Evolutionary conservation across 805 yeast species (phyloP).

Genomic region (Groenewaldozyma tartarivorans): DNA sequence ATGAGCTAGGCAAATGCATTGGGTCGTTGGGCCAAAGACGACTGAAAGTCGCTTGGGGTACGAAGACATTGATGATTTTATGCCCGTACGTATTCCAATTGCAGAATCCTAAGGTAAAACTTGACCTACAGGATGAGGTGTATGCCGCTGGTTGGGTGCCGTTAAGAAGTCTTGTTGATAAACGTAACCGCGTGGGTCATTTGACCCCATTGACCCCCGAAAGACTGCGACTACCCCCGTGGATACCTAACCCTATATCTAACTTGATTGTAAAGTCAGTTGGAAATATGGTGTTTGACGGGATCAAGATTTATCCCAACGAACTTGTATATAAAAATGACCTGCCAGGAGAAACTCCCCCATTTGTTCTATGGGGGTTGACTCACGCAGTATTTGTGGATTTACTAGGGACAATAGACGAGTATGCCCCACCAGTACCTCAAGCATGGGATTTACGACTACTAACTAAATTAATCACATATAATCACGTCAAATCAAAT

Average conservation of each 20-base stretch:
- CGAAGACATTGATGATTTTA: conserved; percentile 24
- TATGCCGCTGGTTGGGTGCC: conserved; percentile 31
- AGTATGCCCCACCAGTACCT: not conserved
- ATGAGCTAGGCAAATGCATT: conserved; percentile 19
- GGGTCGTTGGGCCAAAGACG: conserved; percentile 29
- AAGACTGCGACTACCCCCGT: conserved; percentile 14
- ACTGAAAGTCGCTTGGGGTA: conserved; percentile 27
- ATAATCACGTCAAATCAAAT: not conserved
- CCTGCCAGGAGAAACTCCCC: conserved; percentile 11
- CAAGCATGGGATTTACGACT: not conserved
- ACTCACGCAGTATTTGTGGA: conserved; percentile 28
- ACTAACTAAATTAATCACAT: not conserved
- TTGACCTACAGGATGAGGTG: conserved; percentile 28
- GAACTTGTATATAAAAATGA: conserved; percentile 4
- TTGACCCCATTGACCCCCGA: conserved; percentile 16
- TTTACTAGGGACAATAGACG: conserved; percentile 11
- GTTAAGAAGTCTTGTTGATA: conserved; percentile 17
- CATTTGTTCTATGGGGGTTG: conserved; percentile 31
- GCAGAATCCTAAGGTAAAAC: conserved; percentile 11
- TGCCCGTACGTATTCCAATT: conserved; percentile 29
- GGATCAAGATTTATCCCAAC: conserved; percentile 18
- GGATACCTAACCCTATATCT: conserved; percentile 7
- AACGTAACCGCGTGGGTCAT: conserved; percentile 11
- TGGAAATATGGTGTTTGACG: conserved; percentile 24
- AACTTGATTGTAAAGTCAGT: conserved; percentile 10